Base-by-base conservation (phyloP, 202 grass and related monocot genomes). In the Hordeum pubiflorum region DNA sequence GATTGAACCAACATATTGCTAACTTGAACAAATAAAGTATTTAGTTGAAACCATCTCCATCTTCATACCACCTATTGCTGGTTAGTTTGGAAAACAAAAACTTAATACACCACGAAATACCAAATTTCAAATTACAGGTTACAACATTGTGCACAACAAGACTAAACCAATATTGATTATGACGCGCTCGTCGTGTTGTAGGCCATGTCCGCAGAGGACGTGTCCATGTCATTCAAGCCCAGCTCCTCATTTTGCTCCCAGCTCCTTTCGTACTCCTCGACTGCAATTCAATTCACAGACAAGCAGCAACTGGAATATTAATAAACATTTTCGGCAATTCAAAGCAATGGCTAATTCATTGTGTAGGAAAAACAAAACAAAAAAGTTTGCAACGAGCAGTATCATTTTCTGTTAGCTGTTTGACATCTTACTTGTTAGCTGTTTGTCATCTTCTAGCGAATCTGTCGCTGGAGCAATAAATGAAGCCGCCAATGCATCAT, bases 201-300 rank as follows among this genome's bases (percentile, higher is more conserved):
- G 75, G 92, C 95, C 0, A 17, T 60, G 71, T 95, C 95, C 1
- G 95, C 95, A 1, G 82, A 89, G 2, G 95, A 94, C 13, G 95
- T 98, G 75, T 98, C 95, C 92, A 98, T 98, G 83, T 98, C 90
- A 79, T 98, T 98, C 81, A 98, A 84, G 24, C 95, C 92, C 50
- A 94, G 85, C 65, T 98, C 95, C 74, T 98, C 95, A 13, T 98
- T 98, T 81, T 98, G 95, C 77, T 98, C 92, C 85, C 82, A 95
- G 24, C 79, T 88, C 84, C 95, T 91, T 64, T 89, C 32, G 52
- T 95, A 98, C 82, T 98, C 90, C 74, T 93, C 95, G 33, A 89
- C 95, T 95, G 86, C 41, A 59, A 75, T 82, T 68, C 41, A 59
- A 75, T 84, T 63, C 63, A 86, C 11, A 40, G 1, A 69, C 50